phyloP scores from a whole-genome alignment of 1,139 yeast genomes.

The Maudiozyma humilis region DNA sequence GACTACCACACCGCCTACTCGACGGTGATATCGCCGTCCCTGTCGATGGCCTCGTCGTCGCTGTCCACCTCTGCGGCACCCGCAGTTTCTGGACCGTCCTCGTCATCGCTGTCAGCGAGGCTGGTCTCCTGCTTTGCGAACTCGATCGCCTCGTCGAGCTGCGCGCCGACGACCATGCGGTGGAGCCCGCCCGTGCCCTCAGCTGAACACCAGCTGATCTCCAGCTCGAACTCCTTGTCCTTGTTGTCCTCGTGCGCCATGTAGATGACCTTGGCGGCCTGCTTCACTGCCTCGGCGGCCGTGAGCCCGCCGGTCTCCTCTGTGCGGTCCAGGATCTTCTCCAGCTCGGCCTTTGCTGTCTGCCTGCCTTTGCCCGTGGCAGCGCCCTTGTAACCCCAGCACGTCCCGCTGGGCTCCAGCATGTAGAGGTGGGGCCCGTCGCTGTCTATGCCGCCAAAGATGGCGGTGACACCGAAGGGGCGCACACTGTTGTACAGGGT shows the following conservation, averaged over 20 bases:
- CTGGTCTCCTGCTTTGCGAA: constrained; percentile 75
- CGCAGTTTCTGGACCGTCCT: too few species aligned
- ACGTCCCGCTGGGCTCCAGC: constrained; percentile 95
- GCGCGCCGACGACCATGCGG: constrained; percentile 65
- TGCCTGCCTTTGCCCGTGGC: constrained; percentile 98
- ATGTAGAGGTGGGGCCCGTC: constrained; percentile 87
- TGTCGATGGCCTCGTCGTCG: constrained; percentile 13
- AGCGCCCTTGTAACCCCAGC: constrained; percentile 96
- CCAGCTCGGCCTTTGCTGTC: constrained; percentile 90
- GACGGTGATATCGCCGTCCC: constrained; percentile 16
- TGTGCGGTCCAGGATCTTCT: constrained; percentile 47
- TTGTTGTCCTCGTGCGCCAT: constrained; percentile 95
- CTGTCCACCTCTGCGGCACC: constrained; percentile 7
- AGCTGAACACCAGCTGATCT: constrained; percentile 76
- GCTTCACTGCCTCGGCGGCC: constrained; percentile 76
- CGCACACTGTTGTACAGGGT: constrained; percentile 95
- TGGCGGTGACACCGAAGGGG: constrained; percentile 90
- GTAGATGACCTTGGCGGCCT: constrained; percentile 88
- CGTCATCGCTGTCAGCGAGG: constrained; percentile 36
- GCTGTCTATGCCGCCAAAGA: constrained; percentile 87
- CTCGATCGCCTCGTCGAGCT: constrained; percentile 73
- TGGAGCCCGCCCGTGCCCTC: constrained; percentile 78
- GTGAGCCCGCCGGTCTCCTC: constrained; percentile 38
- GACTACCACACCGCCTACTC: too few species aligned
- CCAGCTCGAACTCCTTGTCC: constrained; percentile 94